These are phyloP conservation scores for Zymoseptoria ardabiliae DNA, from an alignment of 2,329 filamentous ascomycete species.

Conservation along the genomic window DNA sequence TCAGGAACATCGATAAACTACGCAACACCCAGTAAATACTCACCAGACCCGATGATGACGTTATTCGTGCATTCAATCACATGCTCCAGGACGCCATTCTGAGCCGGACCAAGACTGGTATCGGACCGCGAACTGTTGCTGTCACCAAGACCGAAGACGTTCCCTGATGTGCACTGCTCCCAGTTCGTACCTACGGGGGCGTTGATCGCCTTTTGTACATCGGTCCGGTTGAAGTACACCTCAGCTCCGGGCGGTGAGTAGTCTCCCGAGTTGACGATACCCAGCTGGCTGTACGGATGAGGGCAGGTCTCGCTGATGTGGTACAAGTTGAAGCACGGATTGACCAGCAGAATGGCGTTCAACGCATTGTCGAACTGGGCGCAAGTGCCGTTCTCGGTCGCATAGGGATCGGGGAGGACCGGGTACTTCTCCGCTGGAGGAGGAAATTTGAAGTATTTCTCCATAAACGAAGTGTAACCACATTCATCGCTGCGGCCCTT, in stretches of 20 bases:
- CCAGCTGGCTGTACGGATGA: slow-evolving; percentile 15
- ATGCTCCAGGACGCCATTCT: slow-evolving; percentile 9
- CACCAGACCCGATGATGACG: slow-evolving; percentile 25
- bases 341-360: slow-evolving; percentile 24
- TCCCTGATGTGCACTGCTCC: slow-evolving; percentile 16
- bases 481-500: slow-evolving; percentile 29
- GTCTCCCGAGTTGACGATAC: slow-evolving; percentile 1
- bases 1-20: neutral
- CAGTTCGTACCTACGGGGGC: slow-evolving; percentile 24
- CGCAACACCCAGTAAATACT: neutral
- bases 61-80: slow-evolving; percentile 30
- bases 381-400: slow-evolving; percentile 14
- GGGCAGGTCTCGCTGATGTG: slow-evolving; percentile 27
- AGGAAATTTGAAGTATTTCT: slow-evolving; percentile 40
- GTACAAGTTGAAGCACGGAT: slow-evolving; percentile 31
- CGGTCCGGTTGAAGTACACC: slow-evolving; percentile 28
- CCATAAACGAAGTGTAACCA: slow-evolving; percentile 39
- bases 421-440: slow-evolving; percentile 22
- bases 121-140: slow-evolving; percentile 8
- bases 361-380: slow-evolving; percentile 27
- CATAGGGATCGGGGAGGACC: neutral
- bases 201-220: slow-evolving; percentile 30
- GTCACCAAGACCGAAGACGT: slow-evolving; percentile 4
- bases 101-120: slow-evolving; percentile 13
- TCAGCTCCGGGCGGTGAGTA: neutral